Evolutionary conservation across 805 yeast species (phyloP), one percentile per base, ranked within the genome.

Genomic region (Starmerella sp.): DNA sequence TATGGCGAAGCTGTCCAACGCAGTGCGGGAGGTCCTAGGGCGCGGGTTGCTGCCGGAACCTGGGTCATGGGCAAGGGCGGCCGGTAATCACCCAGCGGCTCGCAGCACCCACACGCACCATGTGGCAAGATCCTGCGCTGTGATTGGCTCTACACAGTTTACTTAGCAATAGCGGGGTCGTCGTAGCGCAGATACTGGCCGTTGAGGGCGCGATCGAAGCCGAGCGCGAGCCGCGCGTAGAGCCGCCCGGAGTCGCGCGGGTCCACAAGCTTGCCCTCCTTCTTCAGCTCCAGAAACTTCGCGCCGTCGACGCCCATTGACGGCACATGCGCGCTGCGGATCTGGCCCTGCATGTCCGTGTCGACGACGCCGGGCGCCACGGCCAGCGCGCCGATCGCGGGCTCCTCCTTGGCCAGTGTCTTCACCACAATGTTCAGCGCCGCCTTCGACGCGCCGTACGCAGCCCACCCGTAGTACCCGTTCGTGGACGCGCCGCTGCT

Each of bases 351-450:
- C 97, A 93, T 91, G 22, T 73, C 73, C 0, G 98, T 91, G 66
- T 87, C 87, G 1, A 93, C 97, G 1, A 88, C 95, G 4, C 98
- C 97, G 0, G 97, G 97, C 0, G 96, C 96, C 29, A 93, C 76
- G 0, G 96, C 75, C 10, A 89, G 71, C 4, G 84, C 73, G 37
- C 71, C 68, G n/a, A 88, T 70, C 0, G 71, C 74, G 1, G 75
- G 71, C 65, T 85, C 89, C 63, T 89, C 96, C 6, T 71, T 73
- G 0, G 86, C 83, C 14, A 91, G 67, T 13, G 86, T 79, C 48
- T 71, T 65, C 6, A 86, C 81, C 52, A 88, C 76, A 63, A 83
- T 89, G 67, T 91, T 89, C 51, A 91, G 66, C 0, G 97, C 96
- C 0, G 97, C 96, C 68, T 91, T 91, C 6, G 96, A 82, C 5